Percentiles rank a stretch among this genome's conserved stretches.
Evolutionary conservation across 2,329 filamentous ascomycete genomes (phyloP).

Genomic region (Talaromyces pinophilus): DNA sequence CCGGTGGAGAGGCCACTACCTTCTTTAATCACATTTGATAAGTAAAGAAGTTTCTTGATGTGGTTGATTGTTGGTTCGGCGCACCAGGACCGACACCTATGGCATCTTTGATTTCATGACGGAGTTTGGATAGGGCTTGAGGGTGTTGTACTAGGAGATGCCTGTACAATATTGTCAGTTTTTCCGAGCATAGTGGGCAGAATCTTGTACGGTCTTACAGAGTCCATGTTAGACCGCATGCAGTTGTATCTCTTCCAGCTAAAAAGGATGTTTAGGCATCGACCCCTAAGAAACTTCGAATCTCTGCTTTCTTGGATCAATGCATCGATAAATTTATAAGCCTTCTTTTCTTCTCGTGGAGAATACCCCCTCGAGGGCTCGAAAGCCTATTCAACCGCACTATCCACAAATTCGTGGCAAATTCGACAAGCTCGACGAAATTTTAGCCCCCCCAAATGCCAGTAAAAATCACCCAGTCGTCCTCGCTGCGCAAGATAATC

Average conservation of each 20-base stretch:
- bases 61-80: background rate
- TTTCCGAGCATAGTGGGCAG: background rate
- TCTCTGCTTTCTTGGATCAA: background rate
- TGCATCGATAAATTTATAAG: background rate
- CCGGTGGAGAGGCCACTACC: background rate
- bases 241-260: background rate
- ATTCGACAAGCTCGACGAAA: constrained; percentile 1
- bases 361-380: too few species aligned
- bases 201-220: background rate
- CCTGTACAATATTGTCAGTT: background rate
- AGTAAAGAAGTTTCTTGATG: background rate
- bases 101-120: background rate
- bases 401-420: background rate
- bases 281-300: background rate
- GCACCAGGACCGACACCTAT: background rate
- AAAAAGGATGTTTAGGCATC: background rate
- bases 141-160: background rate
- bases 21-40: background rate
- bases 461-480: background rate
- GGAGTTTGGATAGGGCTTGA: background rate
- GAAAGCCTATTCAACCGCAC: background rate
- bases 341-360: background rate
- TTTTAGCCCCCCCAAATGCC: background rate
- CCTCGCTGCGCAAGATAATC: background rate
- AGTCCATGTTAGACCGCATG: background rate